phyloP scores from a whole-genome alignment of 306 rosid genomes.

The Vigna trinervia region DNA sequence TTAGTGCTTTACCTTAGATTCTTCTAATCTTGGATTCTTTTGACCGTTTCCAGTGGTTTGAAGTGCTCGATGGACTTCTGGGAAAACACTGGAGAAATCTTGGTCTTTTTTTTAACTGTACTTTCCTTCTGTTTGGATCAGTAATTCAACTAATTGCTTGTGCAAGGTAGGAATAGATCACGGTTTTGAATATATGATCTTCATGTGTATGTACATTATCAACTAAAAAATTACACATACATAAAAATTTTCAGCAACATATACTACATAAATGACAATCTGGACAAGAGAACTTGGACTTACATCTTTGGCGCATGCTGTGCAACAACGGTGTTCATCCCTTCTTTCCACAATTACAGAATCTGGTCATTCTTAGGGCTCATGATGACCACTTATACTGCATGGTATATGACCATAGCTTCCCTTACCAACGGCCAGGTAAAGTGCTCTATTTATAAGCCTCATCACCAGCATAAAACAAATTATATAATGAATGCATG shows the following conservation, averaged over 20 bases:
- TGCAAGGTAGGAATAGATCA: conserved; percentile 68
- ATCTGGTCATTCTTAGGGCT: conserved; percentile 96
- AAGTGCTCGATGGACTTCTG: conserved; percentile 95
- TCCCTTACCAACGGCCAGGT: conserved; percentile 93
- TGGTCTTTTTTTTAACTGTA: conserved; percentile 95
- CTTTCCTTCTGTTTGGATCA: conserved; percentile 98
- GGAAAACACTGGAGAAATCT: conserved; percentile 94
- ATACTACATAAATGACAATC: conserved; percentile 95
- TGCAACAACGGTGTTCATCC: conserved; percentile 95
- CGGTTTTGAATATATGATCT: conserved; percentile 19
- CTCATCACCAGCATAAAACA: not conserved
- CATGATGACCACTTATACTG: conserved; percentile 90
- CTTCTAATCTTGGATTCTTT: conserved; percentile 29
- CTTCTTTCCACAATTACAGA: conserved; percentile 96
- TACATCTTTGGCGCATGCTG: conserved; percentile 98
- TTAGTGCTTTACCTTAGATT: conserved; percentile 2
- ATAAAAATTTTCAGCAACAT: conserved; percentile 68
- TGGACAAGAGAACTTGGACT: conserved; percentile 99
- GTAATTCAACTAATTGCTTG: conserved; percentile 97
- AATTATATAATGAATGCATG: conserved; percentile 8
- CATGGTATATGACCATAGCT: conserved; percentile 97
- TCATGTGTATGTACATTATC: not conserved
- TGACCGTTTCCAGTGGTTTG: conserved; percentile 78
- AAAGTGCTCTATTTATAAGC: not conserved
- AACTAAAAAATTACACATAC: not conserved